Percentiles rank a stretch among this genome's conserved stretches.
Conservation (phyloP, 805 yeast genomes). For the Saitoella complicata region DNA sequence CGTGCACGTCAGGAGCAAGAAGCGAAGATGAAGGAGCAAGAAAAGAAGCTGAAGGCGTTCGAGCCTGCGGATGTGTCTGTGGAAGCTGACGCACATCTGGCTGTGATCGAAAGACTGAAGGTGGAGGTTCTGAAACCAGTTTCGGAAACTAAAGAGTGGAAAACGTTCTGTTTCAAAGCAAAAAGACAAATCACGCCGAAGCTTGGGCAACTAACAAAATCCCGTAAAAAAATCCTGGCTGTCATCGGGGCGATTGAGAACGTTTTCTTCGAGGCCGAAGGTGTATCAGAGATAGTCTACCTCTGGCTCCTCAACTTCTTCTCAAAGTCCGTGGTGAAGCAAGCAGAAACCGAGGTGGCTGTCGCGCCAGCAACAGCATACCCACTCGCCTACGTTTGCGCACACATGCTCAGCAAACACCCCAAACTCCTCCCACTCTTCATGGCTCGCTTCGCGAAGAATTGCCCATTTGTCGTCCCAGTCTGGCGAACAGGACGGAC, state of each 20-base stretch:
- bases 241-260: conserved; percentile 30
- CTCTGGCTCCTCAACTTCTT: conserved; percentile 66
- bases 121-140: conserved; percentile 40
- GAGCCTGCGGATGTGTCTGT: conserved; percentile 21
- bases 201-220: conserved; percentile 79
- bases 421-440: conserved; percentile 40
- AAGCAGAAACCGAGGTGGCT: conserved; percentile 82
- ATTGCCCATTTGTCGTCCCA: conserved; percentile 81
- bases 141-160: conserved; percentile 34
- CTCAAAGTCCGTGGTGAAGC: conserved; percentile 73
- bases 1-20: conserved; percentile 10
- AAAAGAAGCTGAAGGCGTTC: conserved; percentile 8
- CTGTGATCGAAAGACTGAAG: conserved; percentile 40
- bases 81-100: conserved; percentile 24
- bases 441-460: conserved; percentile 72
- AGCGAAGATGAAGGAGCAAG: conserved; percentile 11
- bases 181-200: conserved; percentile 72
- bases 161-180: conserved; percentile 38
- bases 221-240: conserved; percentile 38
- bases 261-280: conserved; percentile 35
- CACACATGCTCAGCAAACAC: conserved; percentile 33
- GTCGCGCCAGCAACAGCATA: conserved; percentile 62
- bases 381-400: conserved; percentile 58
- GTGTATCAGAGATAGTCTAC: conserved; percentile 31
- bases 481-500: conserved; percentile 25